phyloP scores from a whole-genome alignment of 768 basidiomycete genomes.

The Lentinula aciculospora region DNA sequence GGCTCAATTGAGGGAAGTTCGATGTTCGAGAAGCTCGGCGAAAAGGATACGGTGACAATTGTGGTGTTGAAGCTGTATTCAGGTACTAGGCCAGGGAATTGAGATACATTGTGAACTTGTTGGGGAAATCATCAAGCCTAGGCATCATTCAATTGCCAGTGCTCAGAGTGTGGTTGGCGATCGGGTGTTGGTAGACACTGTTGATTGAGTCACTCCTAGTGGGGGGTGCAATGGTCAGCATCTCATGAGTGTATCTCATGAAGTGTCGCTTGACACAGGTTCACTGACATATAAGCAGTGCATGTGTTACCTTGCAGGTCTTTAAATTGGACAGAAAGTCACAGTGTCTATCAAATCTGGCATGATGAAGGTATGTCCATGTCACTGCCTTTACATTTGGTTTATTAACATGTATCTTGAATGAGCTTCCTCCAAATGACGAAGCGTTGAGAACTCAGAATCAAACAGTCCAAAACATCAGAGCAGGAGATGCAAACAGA shows the following conservation, averaged over 20 bases:
- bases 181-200: slow-evolving; percentile 91
- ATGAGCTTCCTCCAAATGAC: slow-evolving; percentile 77
- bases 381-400: background rate
- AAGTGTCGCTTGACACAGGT: slow-evolving; percentile 39
- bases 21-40: slow-evolving; percentile 92
- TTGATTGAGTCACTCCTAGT: slow-evolving; percentile 84
- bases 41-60: slow-evolving; percentile 93
- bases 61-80: slow-evolving; percentile 72
- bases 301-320: slow-evolving; percentile 85
- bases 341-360: slow-evolving; percentile 98
- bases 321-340: slow-evolving; percentile 85
- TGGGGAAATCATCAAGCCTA: slow-evolving; percentile 93
- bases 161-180: slow-evolving; percentile 94
- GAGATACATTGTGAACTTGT: slow-evolving; percentile 84
- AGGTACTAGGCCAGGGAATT: slow-evolving; percentile 75
- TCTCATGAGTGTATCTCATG: background rate
- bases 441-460: too few species aligned
- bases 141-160: slow-evolving; percentile 97
- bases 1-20: slow-evolving; percentile 85
- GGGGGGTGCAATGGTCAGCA: slow-evolving; percentile 45
- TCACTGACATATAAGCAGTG: slow-evolving; percentile 85
- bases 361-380: slow-evolving; percentile 84
- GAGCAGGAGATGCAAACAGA: too few species aligned
- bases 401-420: slow-evolving; percentile 10
- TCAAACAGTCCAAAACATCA: too few species aligned